Base-by-base conservation (phyloP, 306 rosid species). In the Morella rubra region DNA sequence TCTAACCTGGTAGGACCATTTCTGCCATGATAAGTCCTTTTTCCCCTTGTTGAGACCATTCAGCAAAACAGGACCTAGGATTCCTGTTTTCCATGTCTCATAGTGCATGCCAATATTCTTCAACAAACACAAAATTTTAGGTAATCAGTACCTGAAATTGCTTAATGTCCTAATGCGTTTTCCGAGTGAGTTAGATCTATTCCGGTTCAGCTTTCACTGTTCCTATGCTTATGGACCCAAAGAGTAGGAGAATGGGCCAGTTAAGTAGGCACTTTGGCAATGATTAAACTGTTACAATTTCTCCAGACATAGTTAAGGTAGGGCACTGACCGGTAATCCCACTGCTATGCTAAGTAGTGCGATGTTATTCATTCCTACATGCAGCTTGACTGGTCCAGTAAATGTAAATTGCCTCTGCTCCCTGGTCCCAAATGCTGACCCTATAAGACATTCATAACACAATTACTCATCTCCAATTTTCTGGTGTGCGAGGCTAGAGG, bases 1-100 rank as follows among this genome's bases (percentile, higher is more conserved):
- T 44, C 78, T 67, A 19, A 95, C 99, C 97, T 89, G 93, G 88
- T 95, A 89, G 69, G 92, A 88, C 99, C 99, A 95, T 81, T 86
- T 92, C 69, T 91, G 98, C 78, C 55, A 24, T 3, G 96, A 81
- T 79, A 92, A 79, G 59, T 95, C 97, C 69, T 62, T 89, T 68
- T 76, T 90, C 78, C 96, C 99, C 0, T 71, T 77, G 53, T 87
- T 86, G 55, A 95, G 97, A 60, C 98, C 99, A 55, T 85, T 76
- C 60, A 95, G 78, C 73, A 85, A 84, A 79, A 95, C 90, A 40
- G 97, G 91, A 88, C 98, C 93, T 1, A 52, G 84, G 82, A 95
- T 82, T 44, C 99, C 99, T 52, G 97, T 82, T 77, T 81, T 81
- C 97, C 96, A 89, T 32, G 83, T 81, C 82, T 95, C 99, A 40